These are phyloP conservation scores for Colletotrichum sp. DNA, from an alignment of 2,329 filamentous ascomycete species.

Conservation along the genomic window DNA sequence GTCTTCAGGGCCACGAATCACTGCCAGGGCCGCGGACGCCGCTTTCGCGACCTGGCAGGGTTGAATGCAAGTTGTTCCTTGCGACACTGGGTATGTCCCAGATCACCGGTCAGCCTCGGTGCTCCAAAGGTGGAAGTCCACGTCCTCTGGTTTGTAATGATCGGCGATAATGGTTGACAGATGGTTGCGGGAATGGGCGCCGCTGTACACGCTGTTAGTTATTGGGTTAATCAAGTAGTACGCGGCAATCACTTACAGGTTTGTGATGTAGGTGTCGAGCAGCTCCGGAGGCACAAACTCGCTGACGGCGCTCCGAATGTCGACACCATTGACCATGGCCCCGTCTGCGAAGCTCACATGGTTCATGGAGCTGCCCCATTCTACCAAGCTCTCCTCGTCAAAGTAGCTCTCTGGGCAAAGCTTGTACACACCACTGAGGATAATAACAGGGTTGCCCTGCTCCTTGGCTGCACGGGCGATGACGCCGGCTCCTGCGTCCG, in stretches of 20 bases:
- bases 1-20: conserved; percentile 4
- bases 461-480: conserved; percentile 86
- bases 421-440: conserved; percentile 91
- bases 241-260: conserved; percentile 53
- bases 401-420: conserved; percentile 89
- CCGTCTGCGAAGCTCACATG: conserved; percentile 82
- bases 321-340: conserved; percentile 76
- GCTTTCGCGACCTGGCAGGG: conserved; percentile 9
- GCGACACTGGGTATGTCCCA: not conserved
- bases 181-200: conserved; percentile 72
- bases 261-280: conserved; percentile 85
- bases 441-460: conserved; percentile 83
- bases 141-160: conserved; percentile 77
- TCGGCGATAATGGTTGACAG: conserved; percentile 76
- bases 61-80: conserved; percentile 15
- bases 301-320: conserved; percentile 79
- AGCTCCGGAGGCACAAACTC: conserved; percentile 82
- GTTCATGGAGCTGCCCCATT: conserved; percentile 82
- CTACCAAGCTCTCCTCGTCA: conserved; percentile 80
- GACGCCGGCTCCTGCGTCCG: conserved; percentile 81
- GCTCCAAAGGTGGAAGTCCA: conserved; percentile 59
- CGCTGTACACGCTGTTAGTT: conserved; percentile 43
- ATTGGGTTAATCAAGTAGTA: not conserved
- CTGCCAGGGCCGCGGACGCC: not conserved
- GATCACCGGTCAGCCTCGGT: conserved; percentile 36